Base-by-base conservation (phyloP, 495 filamentous ascomycete genomes). In the Penicillium argentinense region DNA sequence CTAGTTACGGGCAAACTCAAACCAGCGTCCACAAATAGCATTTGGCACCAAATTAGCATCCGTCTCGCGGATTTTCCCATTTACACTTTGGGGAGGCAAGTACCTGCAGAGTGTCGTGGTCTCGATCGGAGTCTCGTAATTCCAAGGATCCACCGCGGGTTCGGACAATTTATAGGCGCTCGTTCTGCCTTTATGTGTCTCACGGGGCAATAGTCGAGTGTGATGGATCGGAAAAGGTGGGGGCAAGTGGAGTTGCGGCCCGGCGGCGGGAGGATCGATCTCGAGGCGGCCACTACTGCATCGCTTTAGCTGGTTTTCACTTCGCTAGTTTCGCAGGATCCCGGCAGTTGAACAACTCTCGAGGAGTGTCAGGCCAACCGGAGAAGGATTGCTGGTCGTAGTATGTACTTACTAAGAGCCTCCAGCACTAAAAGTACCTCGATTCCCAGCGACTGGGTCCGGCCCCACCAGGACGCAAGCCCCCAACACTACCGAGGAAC, bases 91-190 rank as follows among this genome's bases (percentile, higher is more conserved):
- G 13, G 21, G 24, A 24, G 17, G 33, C 16, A 49, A 46, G 54
- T 57, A 57, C 54, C 57, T 60, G 54, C 57, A 57, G 54, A 39
- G 39, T n/a, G n/a, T n/a, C n/a, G n/a, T n/a, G n/a, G n/a, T n/a
- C n/a, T n/a, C n/a, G n/a, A 26, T 13, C 13, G 16, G 19, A 13
- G 26, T 11, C 18, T 28, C 24, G 39, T 30, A 11, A 32, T 11
- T 23, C 25, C 38, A 25, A 39, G 24, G 32, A 14, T 14, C 21
- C 34, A 29, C 45, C 18, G 17, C 16, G n/a, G 6, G 17, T 38
- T 60, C 56, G 59, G 59, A 56, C 48, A 53, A 47, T 62, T 62
- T 29, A 22, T 13, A 33, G 28, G 32, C 28, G 32, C 42, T 51
- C 32, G 48, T 53, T 50, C 39, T 25, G n/a, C 30, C 29, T 33